Evolutionary conservation across 345 rosid species (phyloP).

Genomic region (Camelina hispida): DNA sequence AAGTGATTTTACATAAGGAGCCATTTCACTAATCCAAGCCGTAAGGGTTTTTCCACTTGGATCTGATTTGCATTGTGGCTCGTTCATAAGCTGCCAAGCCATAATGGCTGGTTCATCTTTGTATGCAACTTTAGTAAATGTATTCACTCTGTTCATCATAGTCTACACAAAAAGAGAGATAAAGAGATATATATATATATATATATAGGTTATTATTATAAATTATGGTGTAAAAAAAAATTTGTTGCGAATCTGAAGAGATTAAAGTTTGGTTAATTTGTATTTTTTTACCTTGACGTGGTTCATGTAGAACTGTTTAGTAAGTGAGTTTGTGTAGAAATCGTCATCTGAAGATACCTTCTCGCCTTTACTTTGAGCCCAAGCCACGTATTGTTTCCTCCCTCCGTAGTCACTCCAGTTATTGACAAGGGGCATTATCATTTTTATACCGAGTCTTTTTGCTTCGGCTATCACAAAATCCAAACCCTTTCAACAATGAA

Average conservation of each 20-base stretch:
- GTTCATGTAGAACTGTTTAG: constrained; percentile 39
- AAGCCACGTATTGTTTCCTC: constrained; percentile 34
- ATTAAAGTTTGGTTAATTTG: background rate
- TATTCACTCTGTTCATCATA: constrained; percentile 65
- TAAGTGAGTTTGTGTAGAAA: constrained; percentile 37
- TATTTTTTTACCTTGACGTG: constrained; percentile 35
- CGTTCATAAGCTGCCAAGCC: constrained; percentile 91
- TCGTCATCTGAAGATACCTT: constrained; percentile 28
- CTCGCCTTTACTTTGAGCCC: constrained; percentile 38
- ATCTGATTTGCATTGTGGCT: constrained; percentile 61
- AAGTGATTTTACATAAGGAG: constrained; percentile 61
- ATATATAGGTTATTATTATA: background rate
- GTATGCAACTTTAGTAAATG: constrained; percentile 64
- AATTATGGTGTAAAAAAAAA: background rate
- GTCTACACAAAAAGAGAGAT: constrained; percentile 43
- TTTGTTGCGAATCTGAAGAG: background rate
- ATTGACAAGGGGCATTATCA: constrained; percentile 39
- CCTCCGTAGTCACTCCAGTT: constrained; percentile 39
- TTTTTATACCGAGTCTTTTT: constrained; percentile 35
- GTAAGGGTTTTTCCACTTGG: constrained; percentile 56
- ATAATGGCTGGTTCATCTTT: constrained; percentile 79
- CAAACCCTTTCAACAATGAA: constrained; percentile 11
- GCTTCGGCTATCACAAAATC: constrained; percentile 46
- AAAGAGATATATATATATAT: background rate
- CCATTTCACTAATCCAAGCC: constrained; percentile 77